phyloP scores from a whole-genome alignment of 1,284 basidiomycete genomes.

The Trichosporon inkin region DNA sequence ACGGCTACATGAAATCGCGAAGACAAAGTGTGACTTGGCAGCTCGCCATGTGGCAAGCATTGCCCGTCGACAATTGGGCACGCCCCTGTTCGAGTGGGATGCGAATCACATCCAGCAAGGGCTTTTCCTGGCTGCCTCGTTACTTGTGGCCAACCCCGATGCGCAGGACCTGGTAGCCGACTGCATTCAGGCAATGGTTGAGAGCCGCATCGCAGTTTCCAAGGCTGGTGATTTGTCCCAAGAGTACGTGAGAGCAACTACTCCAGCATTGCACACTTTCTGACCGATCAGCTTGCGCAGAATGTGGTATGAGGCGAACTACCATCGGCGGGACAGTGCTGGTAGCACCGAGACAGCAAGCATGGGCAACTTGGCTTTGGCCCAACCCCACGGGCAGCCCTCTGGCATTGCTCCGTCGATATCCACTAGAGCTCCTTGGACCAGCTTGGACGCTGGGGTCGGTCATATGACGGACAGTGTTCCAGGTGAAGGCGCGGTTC shows the following conservation, averaged over 20 bases:
- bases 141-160: slow-evolving; percentile 60
- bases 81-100: slow-evolving; percentile 70
- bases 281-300: no score
- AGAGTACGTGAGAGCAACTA: slow-evolving; percentile 19
- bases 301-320: no score
- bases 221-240: slow-evolving; percentile 62
- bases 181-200: slow-evolving; percentile 66
- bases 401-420: no score
- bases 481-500: no score
- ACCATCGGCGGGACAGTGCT: no score
- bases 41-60: slow-evolving; percentile 56
- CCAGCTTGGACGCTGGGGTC: no score
- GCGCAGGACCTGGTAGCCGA: slow-evolving; percentile 64
- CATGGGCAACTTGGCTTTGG: no score
- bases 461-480: no score
- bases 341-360: no score
- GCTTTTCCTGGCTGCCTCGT: slow-evolving; percentile 67
- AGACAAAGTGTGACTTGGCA: slow-evolving; percentile 54
- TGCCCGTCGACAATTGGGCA: slow-evolving; percentile 51
- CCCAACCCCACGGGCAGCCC: no score
- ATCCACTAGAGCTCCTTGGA: no score
- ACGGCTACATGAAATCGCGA: slow-evolving; percentile 56
- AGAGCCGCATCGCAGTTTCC: slow-evolving; percentile 75
- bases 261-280: no score
- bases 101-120: slow-evolving; percentile 64